These are phyloP conservation scores for Endoconidiophora laricicola DNA, from an alignment of 2,329 filamentous ascomycete species.

Conservation along the genomic window DNA sequence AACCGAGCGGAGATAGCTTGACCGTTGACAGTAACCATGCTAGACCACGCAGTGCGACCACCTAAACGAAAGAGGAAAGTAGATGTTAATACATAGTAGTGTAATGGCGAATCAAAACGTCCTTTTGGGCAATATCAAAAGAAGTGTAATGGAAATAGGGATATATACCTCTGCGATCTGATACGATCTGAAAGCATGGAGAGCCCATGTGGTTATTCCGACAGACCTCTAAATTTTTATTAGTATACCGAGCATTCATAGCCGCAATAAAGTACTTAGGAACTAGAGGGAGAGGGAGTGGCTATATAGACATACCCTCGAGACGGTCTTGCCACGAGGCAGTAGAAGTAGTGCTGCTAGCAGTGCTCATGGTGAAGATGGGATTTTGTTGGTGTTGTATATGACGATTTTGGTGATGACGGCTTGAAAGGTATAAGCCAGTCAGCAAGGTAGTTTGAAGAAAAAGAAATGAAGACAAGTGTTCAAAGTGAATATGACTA, in stretches of 20 bases:
- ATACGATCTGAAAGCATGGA: slow-evolving; percentile 54
- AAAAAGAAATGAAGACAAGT: not conserved
- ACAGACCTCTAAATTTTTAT: slow-evolving; percentile 34
- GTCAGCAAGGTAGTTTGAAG: not conserved
- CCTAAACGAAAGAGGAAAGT: slow-evolving; percentile 31
- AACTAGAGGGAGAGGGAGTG: not conserved
- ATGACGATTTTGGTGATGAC: not conserved
- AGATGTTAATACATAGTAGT: slow-evolving; percentile 2
- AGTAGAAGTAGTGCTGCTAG: slow-evolving; percentile 8
- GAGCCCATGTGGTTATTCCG: slow-evolving; percentile 32
- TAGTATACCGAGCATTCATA: not conserved
- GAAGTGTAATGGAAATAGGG: slow-evolving; percentile 13
- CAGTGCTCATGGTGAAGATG: slow-evolving; percentile 15
- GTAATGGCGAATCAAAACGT: not conserved
- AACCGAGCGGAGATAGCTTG: slow-evolving; percentile 53
- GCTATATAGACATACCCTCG: slow-evolving; percentile 26
- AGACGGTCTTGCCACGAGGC: slow-evolving; percentile 39
- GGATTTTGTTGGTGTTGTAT: not conserved
- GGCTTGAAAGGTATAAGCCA: not conserved
- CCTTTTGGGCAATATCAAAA: not conserved
- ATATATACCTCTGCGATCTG: slow-evolving; percentile 52
- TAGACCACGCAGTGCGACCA: slow-evolving; percentile 82
- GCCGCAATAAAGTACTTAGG: no score
- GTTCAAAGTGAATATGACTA: not conserved
- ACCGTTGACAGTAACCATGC: slow-evolving; percentile 56